Base-by-base conservation (phyloP, 768 basidiomycete species). In the Lactifluus echinatus region DNA sequence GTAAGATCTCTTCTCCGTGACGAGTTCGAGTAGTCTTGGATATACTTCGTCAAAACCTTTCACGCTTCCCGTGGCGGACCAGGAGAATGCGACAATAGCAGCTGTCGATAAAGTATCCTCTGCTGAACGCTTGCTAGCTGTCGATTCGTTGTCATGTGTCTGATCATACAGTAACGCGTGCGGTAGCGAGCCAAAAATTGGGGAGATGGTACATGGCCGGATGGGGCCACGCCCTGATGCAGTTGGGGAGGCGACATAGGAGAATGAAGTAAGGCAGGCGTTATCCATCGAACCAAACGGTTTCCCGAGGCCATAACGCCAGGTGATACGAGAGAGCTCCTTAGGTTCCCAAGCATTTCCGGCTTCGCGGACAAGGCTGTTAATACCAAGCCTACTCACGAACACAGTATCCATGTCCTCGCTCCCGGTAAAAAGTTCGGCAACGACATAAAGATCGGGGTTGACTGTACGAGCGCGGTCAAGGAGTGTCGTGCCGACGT, bases 41-140 rank as follows among this genome's bases (percentile, higher is more conserved):
- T 98, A 97, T 21, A 99, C 71, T 64, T 99, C 96, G 65, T 99
- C 96, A 67, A 95, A 96, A 19, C 95, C 96, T 70, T 97, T 96
- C 63, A 93, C 93, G 15, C 90, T 93, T 2, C 93, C 96, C 55
- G 90, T 80, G 4, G 89, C 96, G 23, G 83, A 89, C 65, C 82
- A 83, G 34, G 88, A 87, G 72, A 98, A 98, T 0, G 94, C 82
- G 17, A 89, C 87, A n/a, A 98, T 76, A 21, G 92, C 91, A 2
- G 90, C 96, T 0, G 91, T 93, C 8, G 92, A 86, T n/a, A 99
- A 80, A 0, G 93, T 88, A 70, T 98, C 93, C 69, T 98, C 93
- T 7, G 94, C 91, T 1, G 89, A 87, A 36, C 93, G 84, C 70
- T 95, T 98, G 72, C 91, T 81, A 14, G 85, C 71, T 1, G 87